Evolutionary conservation across 768 basidiomycete species (phyloP).

Genomic region (Leccinum pellstonianum): DNA sequence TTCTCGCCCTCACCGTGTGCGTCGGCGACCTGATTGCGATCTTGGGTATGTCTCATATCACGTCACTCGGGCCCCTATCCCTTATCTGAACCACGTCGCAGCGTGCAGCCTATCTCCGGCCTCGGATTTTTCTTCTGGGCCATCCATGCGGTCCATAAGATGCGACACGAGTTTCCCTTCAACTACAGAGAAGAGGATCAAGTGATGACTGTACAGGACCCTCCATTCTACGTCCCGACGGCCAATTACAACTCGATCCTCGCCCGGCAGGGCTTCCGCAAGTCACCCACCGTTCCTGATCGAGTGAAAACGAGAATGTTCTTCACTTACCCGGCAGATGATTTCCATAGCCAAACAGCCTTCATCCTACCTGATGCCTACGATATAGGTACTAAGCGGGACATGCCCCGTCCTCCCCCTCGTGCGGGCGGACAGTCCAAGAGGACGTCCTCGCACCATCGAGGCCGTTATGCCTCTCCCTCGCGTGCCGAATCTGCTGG

Average conservation of each 20-base stretch:
- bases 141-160: constrained; percentile 24
- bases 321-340: constrained; percentile 3
- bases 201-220: background rate
- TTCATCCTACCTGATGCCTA: background rate
- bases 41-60: constrained; percentile 14
- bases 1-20: constrained; percentile 17
- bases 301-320: constrained; percentile 12
- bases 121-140: constrained; percentile 21
- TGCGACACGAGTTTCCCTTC: constrained; percentile 13
- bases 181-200: background rate
- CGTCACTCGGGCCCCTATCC: background rate
- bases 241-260: background rate
- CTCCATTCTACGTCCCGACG: constrained; percentile 6
- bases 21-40: constrained; percentile 25
- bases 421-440: background rate
- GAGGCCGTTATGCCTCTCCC: background rate
- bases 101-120: constrained; percentile 17
- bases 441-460: background rate
- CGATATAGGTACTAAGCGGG: background rate
- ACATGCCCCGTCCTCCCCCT: background rate
- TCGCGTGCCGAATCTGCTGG: background rate
- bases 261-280: constrained; percentile 6
- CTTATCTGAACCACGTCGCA: constrained; percentile 1
- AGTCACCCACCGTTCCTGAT: constrained; percentile 5
- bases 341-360: background rate